Conservation (phyloP, 495 filamentous ascomycete genomes). For the Massariosphaeria phaeospora region DNA sequence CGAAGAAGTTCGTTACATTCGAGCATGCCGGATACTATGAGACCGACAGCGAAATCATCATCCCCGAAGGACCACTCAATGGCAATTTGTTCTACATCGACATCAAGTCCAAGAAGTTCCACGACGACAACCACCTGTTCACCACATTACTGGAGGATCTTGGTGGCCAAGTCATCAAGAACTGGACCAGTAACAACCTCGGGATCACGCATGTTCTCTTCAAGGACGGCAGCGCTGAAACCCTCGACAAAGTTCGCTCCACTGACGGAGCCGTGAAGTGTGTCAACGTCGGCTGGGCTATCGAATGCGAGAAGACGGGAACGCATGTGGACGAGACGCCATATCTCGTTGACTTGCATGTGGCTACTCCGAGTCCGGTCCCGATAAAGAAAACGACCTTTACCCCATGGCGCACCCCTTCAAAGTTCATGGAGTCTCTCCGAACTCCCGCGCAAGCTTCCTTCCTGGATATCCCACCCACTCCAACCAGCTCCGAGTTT, state of each 20-base stretch:
- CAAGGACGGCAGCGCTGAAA: slow-evolving; percentile 85
- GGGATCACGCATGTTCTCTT: slow-evolving; percentile 91
- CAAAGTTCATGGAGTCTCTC: neutral
- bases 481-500: slow-evolving; percentile 1
- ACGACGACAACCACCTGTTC: slow-evolving; percentile 76
- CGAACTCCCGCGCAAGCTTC: neutral
- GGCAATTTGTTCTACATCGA: slow-evolving; percentile 87
- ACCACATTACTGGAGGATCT: slow-evolving; percentile 74
- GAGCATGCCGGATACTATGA: neutral
- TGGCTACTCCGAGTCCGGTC: neutral
- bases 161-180: slow-evolving; percentile 77
- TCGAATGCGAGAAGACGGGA: slow-evolving; percentile 31
- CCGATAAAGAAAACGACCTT: slow-evolving; percentile 1
- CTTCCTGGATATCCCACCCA: neutral
- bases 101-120: slow-evolving; percentile 71
- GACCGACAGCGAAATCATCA: neutral
- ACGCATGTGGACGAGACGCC: slow-evolving; percentile 22
- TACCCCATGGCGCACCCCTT: slow-evolving; percentile 1
- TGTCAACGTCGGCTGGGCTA: slow-evolving; percentile 30
- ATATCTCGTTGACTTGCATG: slow-evolving; percentile 20
- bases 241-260: slow-evolving; percentile 78
- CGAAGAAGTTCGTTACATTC: slow-evolving; percentile 30
- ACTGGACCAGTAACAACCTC: slow-evolving; percentile 63
- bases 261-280: slow-evolving; percentile 60
- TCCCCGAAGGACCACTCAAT: slow-evolving; percentile 9